These are phyloP conservation scores for Begonia fuchsioides DNA, from an alignment of 306 rosid species.

Conservation along the genomic window DNA sequence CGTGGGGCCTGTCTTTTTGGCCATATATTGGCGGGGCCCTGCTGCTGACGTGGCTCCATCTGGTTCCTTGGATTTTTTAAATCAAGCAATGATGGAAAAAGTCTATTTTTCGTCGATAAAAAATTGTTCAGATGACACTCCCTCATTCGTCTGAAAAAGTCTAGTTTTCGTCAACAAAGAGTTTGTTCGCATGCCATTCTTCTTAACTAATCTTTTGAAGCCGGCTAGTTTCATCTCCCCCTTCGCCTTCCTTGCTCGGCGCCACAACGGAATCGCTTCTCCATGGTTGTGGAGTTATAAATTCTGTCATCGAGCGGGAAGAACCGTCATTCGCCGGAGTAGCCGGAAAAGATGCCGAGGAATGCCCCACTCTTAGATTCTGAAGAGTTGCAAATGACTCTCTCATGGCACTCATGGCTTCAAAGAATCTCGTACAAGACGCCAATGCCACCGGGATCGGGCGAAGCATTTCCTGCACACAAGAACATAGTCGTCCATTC, in stretches of 20 bases:
- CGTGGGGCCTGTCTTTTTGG: too few relatives aligned
- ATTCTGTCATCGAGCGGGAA: slow-evolving; percentile 27
- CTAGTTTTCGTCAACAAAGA: too few relatives aligned
- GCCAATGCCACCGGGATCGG: slow-evolving; percentile 95
- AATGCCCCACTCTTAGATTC: slow-evolving; percentile 15
- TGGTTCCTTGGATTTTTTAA: too few relatives aligned
- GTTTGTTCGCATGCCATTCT: slow-evolving; percentile 9
- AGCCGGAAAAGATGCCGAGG: slow-evolving; percentile 17
- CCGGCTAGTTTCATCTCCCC: slow-evolving; percentile 42
- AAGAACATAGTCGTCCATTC: too few relatives aligned
- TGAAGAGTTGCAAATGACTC: neutral
- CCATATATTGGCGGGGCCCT: too few relatives aligned
- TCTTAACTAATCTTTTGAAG: slow-evolving; percentile 20
- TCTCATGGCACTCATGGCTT: slow-evolving; percentile 31
- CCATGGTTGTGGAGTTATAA: slow-evolving; percentile 47
- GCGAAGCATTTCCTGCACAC: slow-evolving; percentile 75
- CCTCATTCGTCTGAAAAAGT: too few relatives aligned
- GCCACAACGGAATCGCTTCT: slow-evolving; percentile 34
- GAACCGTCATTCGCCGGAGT: slow-evolving; percentile 55
- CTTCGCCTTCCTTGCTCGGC: too few relatives aligned
- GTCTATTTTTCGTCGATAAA: too few relatives aligned
- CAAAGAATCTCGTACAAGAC: slow-evolving; percentile 83
- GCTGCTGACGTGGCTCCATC: too few relatives aligned
- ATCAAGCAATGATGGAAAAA: too few relatives aligned
- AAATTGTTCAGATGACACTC: too few relatives aligned